Conservation (phyloP, 805 yeast genomes). For the Metschnikowia proteae region DNA sequence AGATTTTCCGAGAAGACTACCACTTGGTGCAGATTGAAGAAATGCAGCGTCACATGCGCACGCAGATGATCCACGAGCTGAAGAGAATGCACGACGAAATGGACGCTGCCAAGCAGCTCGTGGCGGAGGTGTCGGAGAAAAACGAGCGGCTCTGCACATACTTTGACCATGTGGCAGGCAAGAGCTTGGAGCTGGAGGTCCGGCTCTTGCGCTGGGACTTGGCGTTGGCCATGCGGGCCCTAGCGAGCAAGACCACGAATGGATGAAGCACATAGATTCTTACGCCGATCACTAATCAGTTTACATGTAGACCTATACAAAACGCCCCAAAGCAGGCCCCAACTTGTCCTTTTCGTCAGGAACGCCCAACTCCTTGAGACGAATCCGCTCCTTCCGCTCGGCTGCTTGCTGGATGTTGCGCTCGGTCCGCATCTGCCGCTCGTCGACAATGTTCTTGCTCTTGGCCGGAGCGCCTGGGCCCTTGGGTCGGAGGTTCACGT, state of each 20-base stretch:
- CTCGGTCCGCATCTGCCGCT: slow-evolving; percentile 75
- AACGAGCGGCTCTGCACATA: slow-evolving; percentile 10
- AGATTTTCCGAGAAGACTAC: slow-evolving; percentile 7
- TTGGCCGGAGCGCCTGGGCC: not conserved
- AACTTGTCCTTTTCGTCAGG: slow-evolving; percentile 19
- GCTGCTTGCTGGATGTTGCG: slow-evolving; percentile 72
- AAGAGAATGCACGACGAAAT: slow-evolving; percentile 12
- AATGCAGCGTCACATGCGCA: slow-evolving; percentile 11
- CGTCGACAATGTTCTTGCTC: slow-evolving; percentile 66
- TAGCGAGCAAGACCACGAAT: not conserved
- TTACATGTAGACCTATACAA: slow-evolving; percentile 5
- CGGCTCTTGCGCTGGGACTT: slow-evolving; percentile 11
- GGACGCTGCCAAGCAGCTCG: slow-evolving; percentile 6
- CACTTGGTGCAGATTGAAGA: slow-evolving; percentile 13
- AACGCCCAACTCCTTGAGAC: slow-evolving; percentile 16
- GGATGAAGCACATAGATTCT: no score
- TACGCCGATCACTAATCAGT: no score
- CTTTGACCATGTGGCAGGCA: slow-evolving; percentile 7
- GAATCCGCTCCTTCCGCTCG: slow-evolving; percentile 49
- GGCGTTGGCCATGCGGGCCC: slow-evolving; percentile 1
- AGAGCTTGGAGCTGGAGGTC: slow-evolving; percentile 6
- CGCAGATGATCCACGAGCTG: slow-evolving; percentile 13
- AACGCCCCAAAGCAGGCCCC: slow-evolving; percentile 20
- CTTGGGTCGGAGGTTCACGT: slow-evolving; percentile 41
- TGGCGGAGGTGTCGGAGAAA: slow-evolving; percentile 8